Percentiles rank a stretch among this genome's conserved stretches.
Conservation (phyloP, 371 early-diverging fungal species). For the Saksenaea vasiformis region DNA sequence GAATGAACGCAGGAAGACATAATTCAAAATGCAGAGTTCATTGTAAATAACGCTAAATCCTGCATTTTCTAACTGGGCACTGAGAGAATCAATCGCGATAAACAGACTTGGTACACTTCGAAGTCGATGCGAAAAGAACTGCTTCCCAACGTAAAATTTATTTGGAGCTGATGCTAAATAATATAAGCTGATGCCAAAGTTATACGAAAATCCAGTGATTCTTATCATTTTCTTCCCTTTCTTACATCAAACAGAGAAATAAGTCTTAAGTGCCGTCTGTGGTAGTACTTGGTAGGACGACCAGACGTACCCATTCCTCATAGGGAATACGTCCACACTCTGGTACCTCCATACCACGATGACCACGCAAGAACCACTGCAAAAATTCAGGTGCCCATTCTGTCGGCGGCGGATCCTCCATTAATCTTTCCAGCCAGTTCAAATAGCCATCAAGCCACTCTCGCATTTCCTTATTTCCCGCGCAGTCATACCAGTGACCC, state of each 20-base stretch:
- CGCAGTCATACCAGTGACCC: constrained; percentile 25
- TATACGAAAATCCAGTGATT: too few relatives aligned
- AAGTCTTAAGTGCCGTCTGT: neutral
- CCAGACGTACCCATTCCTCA: constrained; percentile 20
- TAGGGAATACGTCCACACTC: constrained; percentile 18
- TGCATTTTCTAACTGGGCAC: too few relatives aligned
- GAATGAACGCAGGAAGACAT: too few relatives aligned
- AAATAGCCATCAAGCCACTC: constrained; percentile 28
- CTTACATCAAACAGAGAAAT: neutral
- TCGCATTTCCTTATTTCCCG: constrained; percentile 24
- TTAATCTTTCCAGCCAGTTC: constrained; percentile 22
- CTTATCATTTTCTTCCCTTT: too few relatives aligned
- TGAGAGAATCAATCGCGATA: too few relatives aligned
- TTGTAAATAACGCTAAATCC: too few relatives aligned
- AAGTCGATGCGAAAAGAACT: too few relatives aligned
- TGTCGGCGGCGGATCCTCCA: constrained; percentile 5
- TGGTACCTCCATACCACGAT: constrained; percentile 17
- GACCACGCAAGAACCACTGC: constrained; percentile 16
- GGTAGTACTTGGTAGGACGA: neutral
- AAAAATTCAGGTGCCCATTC: constrained; percentile 20
- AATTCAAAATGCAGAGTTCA: too few relatives aligned
- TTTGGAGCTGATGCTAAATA: too few relatives aligned
- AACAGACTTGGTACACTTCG: too few relatives aligned
- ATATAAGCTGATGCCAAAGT: too few relatives aligned
- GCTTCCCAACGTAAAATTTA: too few relatives aligned